Base-by-base conservation (phyloP, 2,329 filamentous ascomycete species). In the Ophiostoma australiae region DNA sequence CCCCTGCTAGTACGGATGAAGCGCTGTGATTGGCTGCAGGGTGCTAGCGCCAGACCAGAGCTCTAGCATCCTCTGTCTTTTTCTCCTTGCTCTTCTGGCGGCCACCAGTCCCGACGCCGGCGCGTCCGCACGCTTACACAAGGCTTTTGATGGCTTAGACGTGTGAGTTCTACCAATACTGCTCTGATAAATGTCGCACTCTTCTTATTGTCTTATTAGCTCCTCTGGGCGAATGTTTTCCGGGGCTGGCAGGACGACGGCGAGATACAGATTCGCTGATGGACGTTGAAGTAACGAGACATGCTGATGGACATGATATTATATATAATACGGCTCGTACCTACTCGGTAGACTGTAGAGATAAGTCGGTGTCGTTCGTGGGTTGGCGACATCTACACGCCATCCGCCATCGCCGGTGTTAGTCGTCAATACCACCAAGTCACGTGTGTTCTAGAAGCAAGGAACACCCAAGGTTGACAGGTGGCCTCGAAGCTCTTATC, bases 391-490 rank as follows among this genome's bases (percentile, higher is more conserved):
- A 27, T 58, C 2, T 27, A 11, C n/a, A 55, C 23, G 20, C 1
- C 20, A 58, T 58, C n/a, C 11, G 52, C 11, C 52, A n/a, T 27
- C 23, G 8, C 52, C 44, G 17, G 44, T 48, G 8, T 27, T 23
- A 27, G 27, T 55, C 6, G 2, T 8, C 10, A 41, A 3, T 7
- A 7, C 52, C n/a, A 13, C 52, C 8, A 31, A 13, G 58, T 63
- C 58, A 63, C 58, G 58, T 63, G 58, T 63, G 58, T 63, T 63
- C 58, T 63, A 63, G 58, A 63, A 63, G 52, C n/a, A 31, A 58
- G 23, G 23, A 58, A 58, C 52, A 58, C 2, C 5, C n/a, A 23
- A 58, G 52, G 52, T 58, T 58, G 52, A 58, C 52, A 58, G 52
- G 52, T 58, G 52, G 52, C 58, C 58, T 63, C 58, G 27, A 61